These are phyloP conservation scores for Tuber aestivum DNA, from an alignment of 495 filamentous ascomycete genomes.

Conservation along the genomic window DNA sequence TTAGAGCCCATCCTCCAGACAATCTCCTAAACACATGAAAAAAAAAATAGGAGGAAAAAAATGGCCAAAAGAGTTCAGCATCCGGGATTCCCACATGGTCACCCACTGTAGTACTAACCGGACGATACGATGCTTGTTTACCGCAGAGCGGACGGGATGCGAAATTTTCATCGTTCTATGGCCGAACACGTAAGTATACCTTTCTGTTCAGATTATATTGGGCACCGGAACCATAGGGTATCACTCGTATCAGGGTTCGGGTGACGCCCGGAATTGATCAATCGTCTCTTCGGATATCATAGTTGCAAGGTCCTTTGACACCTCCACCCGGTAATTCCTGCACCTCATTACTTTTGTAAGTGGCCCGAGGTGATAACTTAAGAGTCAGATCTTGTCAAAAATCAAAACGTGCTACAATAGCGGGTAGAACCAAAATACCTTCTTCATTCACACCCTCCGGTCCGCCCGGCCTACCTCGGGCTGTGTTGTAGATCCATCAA, in stretches of 20 bases:
- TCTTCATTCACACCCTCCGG: not conserved
- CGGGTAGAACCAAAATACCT: not conserved
- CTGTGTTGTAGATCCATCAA: not conserved
- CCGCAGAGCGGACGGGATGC: not conserved
- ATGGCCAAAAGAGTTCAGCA: not conserved
- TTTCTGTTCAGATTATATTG: not conserved
- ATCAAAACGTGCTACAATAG: not conserved
- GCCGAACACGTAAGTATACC: not conserved
- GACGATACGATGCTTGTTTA: slow-evolving; percentile 3
- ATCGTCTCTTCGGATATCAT: not conserved
- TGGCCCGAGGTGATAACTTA: not conserved
- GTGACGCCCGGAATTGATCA: not conserved
- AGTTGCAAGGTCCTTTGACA: not conserved
- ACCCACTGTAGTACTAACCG: slow-evolving; percentile 14
- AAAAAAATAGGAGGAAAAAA: not conserved
- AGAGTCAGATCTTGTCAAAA: not conserved
- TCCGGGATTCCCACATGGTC: slow-evolving; percentile 9
- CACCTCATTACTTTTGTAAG: not conserved
- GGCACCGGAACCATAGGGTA: not conserved
- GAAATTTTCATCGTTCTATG: slow-evolving; percentile 3
- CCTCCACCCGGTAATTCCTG: not conserved
- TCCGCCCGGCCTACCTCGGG: not conserved
- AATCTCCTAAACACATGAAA: not conserved
- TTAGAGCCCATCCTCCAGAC: not conserved
- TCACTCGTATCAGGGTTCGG: not conserved